Percentiles rank a stretch among this genome's conserved stretches.
Evolutionary conservation across 192 early-diverging fungal genomes (phyloP).

Genomic region (Coemansia sp.): DNA sequence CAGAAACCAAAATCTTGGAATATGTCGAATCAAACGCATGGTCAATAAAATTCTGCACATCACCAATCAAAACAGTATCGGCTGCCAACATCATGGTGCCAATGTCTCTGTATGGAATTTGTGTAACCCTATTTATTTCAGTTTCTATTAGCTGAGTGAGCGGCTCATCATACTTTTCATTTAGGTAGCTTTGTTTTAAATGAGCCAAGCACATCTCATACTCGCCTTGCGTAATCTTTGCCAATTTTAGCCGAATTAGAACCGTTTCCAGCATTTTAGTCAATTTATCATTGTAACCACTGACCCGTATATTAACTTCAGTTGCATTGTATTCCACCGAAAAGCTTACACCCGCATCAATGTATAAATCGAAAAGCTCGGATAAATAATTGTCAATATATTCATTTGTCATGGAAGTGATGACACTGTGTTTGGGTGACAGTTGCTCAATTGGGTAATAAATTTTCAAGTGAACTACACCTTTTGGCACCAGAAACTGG

Average conservation of each 20-base stretch:
- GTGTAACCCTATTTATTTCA: background rate
- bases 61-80: background rate
- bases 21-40: slow-evolving; percentile 26
- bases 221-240: background rate
- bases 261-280: background rate
- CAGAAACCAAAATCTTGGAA: slow-evolving; percentile 73
- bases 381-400: background rate
- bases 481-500: background rate
- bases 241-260: background rate
- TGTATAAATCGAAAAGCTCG: background rate
- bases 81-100: background rate
- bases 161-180: background rate
- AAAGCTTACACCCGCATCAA: background rate
- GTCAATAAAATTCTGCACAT: background rate
- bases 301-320: background rate
- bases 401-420: background rate
- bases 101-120: background rate
- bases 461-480: background rate
- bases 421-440: background rate
- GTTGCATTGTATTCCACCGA: background rate
- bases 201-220: background rate
- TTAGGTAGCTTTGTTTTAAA: background rate
- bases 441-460: background rate
- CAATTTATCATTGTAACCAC: background rate
- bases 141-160: background rate